A percentile compares a stretch with the other conserved stretches of the same genome.
Conservation (phyloP, 2,329 filamentous ascomycete species). For the Venturia nashicola region DNA sequence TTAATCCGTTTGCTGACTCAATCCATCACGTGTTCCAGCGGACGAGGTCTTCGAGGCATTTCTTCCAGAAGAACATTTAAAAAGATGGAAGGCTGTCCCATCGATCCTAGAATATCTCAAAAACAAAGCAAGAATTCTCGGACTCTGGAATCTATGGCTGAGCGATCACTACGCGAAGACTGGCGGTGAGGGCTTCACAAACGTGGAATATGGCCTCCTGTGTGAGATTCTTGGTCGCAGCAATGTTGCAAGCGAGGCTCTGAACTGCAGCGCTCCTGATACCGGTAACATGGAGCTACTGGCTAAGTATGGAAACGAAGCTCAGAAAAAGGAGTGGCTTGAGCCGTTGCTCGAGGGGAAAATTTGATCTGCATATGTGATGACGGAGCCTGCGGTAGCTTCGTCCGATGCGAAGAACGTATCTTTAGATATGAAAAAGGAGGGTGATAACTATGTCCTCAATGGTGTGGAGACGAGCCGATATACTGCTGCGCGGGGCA, state of each 20-base stretch:
- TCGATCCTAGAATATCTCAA: slow-evolving; percentile 81
- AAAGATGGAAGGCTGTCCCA: slow-evolving; percentile 71
- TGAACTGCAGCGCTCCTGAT: slow-evolving; percentile 83
- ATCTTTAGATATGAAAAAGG: slow-evolving; percentile 64
- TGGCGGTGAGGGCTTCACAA: slow-evolving; percentile 87
- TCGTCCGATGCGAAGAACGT: slow-evolving; percentile 92
- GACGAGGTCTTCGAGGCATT: slow-evolving; percentile 73
- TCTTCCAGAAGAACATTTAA: slow-evolving; percentile 48
- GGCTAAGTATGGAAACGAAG: slow-evolving; percentile 78
- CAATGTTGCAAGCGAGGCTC: slow-evolving; percentile 55
- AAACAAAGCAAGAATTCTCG: slow-evolving; percentile 64
- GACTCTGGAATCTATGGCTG: slow-evolving; percentile 97
- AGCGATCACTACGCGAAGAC: slow-evolving; percentile 91
- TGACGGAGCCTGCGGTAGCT: slow-evolving; percentile 84
- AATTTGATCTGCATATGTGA: slow-evolving; percentile 81
- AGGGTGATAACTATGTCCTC: slow-evolving; percentile 80
- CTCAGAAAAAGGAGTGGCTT: slow-evolving; percentile 76
- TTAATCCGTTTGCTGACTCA: not conserved
- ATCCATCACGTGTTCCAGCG: slow-evolving; percentile 37
- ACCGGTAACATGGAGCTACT: slow-evolving; percentile 56
- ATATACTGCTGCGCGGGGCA: no score
- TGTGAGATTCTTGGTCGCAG: slow-evolving; percentile 91
- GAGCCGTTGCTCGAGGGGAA: slow-evolving; percentile 68
- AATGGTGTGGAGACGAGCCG: slow-evolving; percentile 54
- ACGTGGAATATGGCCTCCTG: slow-evolving; percentile 96